Conservation (phyloP, 345 rosid genomes). For the Erodium maritimum region DNA sequence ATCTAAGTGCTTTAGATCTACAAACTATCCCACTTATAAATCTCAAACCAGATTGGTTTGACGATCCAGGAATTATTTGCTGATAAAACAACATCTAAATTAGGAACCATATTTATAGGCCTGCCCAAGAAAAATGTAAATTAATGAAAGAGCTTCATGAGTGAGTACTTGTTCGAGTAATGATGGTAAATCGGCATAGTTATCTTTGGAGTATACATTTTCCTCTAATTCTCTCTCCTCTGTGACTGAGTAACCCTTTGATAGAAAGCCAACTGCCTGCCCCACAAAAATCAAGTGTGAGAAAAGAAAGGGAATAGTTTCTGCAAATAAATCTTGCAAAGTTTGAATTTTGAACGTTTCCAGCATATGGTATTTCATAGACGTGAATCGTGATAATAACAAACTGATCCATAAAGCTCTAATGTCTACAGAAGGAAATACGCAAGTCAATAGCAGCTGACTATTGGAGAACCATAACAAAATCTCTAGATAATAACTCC, state of each 20-base stretch:
- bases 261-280: constrained; percentile 78
- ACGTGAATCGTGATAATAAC: too few relatives aligned
- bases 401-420: neutral
- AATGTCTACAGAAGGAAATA: too few relatives aligned
- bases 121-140: neutral
- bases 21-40: constrained; percentile 82
- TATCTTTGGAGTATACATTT: constrained; percentile 37
- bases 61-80: constrained; percentile 55
- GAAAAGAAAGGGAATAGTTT: neutral
- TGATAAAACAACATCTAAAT: constrained; percentile 21
- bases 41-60: constrained; percentile 71
- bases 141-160: constrained; percentile 1
- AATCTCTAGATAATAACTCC: neutral
- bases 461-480: neutral
- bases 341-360: too few relatives aligned
- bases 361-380: neutral
- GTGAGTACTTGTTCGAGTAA: constrained; percentile 69
- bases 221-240: constrained; percentile 77
- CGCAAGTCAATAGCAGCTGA: neutral
- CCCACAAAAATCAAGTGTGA: constrained; percentile 3
- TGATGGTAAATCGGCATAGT: constrained; percentile 43
- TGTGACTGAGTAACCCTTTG: constrained; percentile 43
- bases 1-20: constrained; percentile 53
- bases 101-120: neutral
- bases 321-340: neutral